Percentiles rank a stretch among this genome's conserved stretches.
Evolutionary conservation across 257 asterid species (phyloP).

Genomic region (Prunella vulgaris): DNA sequence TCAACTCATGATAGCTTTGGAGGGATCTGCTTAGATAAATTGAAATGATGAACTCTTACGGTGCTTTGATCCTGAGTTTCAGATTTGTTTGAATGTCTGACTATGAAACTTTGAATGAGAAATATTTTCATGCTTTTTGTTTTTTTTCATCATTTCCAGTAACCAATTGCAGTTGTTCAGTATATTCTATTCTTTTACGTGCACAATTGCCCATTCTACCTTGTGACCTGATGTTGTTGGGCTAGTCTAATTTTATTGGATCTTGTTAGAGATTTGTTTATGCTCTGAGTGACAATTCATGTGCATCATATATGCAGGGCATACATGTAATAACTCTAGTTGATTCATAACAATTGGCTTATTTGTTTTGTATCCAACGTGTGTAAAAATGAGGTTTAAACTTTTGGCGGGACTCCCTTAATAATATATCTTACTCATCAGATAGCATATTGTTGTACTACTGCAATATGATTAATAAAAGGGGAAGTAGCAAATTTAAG

Average conservation of each 20-base stretch:
- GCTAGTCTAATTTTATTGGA: not conserved
- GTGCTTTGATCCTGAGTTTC: slow-evolving; percentile 5
- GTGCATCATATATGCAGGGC: not conserved
- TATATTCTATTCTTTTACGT: not conserved
- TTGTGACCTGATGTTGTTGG: not conserved
- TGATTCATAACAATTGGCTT: not conserved
- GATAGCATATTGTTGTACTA: not conserved
- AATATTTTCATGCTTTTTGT: not conserved
- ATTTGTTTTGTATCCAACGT: not conserved
- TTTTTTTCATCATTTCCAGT: not conserved
- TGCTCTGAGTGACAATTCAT: not conserved
- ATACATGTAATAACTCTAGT: not conserved
- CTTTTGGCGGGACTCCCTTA: not conserved
- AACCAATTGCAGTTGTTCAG: not conserved
- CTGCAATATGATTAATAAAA: not conserved
- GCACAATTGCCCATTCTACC: not conserved
- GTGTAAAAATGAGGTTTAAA: not conserved
- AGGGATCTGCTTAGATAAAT: not conserved
- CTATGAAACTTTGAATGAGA: not conserved
- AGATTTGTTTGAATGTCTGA: not conserved
- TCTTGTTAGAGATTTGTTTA: not conserved
- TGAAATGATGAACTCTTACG: not conserved
- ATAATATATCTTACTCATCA: not conserved
- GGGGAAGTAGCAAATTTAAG: not conserved
- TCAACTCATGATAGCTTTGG: not conserved